Base-by-base conservation (phyloP, 2,329 filamentous ascomycete species). In the Trichoderma sp. region DNA sequence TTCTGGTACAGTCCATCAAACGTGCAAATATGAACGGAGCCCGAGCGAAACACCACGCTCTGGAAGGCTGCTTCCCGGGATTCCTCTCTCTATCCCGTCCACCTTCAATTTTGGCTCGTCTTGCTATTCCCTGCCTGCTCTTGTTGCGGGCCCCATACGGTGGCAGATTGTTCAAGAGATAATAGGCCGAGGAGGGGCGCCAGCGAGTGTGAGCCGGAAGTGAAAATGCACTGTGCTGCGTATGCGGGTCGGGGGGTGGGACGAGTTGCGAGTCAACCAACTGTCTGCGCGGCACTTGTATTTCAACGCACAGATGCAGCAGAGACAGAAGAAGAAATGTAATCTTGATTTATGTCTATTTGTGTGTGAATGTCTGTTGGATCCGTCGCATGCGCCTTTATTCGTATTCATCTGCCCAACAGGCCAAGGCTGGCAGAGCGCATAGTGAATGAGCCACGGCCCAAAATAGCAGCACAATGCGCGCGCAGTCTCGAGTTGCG, bases 111-210 rank as follows among this genome's bases (percentile, higher is more conserved):
- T 61, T 68, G 55, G 49, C 58, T 68, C 58, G 49, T 53, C 35
- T 47, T 31, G 53, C 52, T 68, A 57, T 68, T 68, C 58, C 66
- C 59, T 68, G 58, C 49, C 43, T 35, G 57, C 57, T 43, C 47
- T 56, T 21, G 61, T 64, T 49, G 56, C 29, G 58, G 62, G 66
- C 66, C 66, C 66, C 66, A 61, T 68, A 47, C 35, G 47, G 58
- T 68, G 58, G 66, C 49, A 68, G 66, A 68, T 68, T 68, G 66
- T 68, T 57, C 49, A 60, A 57, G 37, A 65, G 62, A 67, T 67
- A 58, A 55, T 56, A 55, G 66, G 58, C 52, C 49, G 58, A 63
- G 13, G 66, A 63, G 66, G 66, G 59, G 66, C 57, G 58, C 66
- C 16, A 35, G 31, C 5, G 52, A 21, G 66, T 62, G 66, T 24